These are phyloP conservation scores for Talaromyces piceae DNA, from an alignment of 2,329 filamentous ascomycete genomes.

Conservation along the genomic window DNA sequence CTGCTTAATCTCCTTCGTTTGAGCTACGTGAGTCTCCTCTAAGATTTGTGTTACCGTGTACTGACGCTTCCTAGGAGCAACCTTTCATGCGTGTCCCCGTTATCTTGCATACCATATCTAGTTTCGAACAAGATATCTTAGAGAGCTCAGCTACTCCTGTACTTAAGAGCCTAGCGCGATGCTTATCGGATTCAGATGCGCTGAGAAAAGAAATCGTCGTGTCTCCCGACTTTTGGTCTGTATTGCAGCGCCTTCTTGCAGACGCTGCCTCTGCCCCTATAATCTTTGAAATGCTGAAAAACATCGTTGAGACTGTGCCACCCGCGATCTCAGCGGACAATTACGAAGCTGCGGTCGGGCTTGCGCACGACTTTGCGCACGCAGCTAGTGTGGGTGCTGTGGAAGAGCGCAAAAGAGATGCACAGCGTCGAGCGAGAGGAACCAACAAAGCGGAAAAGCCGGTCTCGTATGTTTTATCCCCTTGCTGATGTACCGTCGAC, in stretches of 20 bases:
- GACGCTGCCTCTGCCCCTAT: slow-evolving; percentile 63
- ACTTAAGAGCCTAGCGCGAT: slow-evolving; percentile 69
- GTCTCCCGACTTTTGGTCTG: slow-evolving; percentile 94
- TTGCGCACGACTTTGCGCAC: slow-evolving; percentile 85
- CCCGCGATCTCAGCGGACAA: slow-evolving; percentile 90
- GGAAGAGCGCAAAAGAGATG: slow-evolving; percentile 62
- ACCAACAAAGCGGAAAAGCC: slow-evolving; percentile 46
- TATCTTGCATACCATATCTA: slow-evolving; percentile 83
- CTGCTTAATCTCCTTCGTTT: slow-evolving; percentile 71
- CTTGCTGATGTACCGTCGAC: background rate
- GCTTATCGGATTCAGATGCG: slow-evolving; percentile 68
- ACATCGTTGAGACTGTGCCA: slow-evolving; percentile 62
- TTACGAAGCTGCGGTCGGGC: slow-evolving; percentile 75
- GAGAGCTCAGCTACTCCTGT: slow-evolving; percentile 69
- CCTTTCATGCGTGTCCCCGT: slow-evolving; percentile 89
- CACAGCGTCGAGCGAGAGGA: slow-evolving; percentile 46
- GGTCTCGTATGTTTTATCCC: slow-evolving; percentile 34
- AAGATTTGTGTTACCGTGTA: slow-evolving; percentile 14
- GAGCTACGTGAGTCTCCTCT: slow-evolving; percentile 57
- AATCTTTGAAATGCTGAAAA: slow-evolving; percentile 83
- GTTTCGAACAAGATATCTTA: slow-evolving; percentile 69
- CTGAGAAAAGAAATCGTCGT: slow-evolving; percentile 89
- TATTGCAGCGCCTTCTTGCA: slow-evolving; percentile 67
- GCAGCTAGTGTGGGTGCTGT: slow-evolving; percentile 66
- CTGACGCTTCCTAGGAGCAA: slow-evolving; percentile 54